Base-by-base conservation (phyloP, 352 stramenopile species). In the Phytophthora sp. region DNA sequence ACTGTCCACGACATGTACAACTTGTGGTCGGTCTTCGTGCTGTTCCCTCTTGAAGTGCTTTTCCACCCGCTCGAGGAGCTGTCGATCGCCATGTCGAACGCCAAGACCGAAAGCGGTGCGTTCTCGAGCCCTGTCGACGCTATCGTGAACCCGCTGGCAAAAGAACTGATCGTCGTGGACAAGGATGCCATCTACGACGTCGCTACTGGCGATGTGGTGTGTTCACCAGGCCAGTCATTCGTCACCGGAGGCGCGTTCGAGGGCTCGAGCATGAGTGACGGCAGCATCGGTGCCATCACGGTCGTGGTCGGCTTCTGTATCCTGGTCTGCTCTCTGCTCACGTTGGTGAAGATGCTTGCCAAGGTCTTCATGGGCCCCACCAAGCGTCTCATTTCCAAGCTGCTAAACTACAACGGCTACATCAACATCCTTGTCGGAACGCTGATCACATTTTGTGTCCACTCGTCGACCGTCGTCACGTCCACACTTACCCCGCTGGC, bases 401-500 rank as follows among this genome's bases (percentile, higher is more conserved):
- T 94, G 31, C 93, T 97, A 16, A 85, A 96, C 67, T 91, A 94
- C 69, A 96, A 97, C 70, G 87, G 88, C 56, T 94, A 96, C 57
- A 42, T 97, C 41, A 89, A 91, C 50, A 98, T 98, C 57, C 2
- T 92, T 26, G 81, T 97, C 58, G 94, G 94, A 57, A 75, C 63
- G 20, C 66, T 79, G 50, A 75, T 98, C 60, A 98, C 93, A 13
- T 90, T 98, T 23, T 62, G 76, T 29, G 91, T 98, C 3, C 93
- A 98, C 69, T 96, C 82, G 63, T 97, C 87, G 18, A 96, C 88
- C 13, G 88, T 98, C 23, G 96, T 95, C 21, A 98, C 90, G 0
- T 97, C 87, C 49, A 90, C 87, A n/a, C 71, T 89, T 39, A 97
- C 90, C 18, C 94, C 92, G 6, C 63, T 98, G 50, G 94, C 96